Conservation (phyloP, 495 filamentous ascomycete genomes). For the Lasiosphaeria ovina region DNA sequence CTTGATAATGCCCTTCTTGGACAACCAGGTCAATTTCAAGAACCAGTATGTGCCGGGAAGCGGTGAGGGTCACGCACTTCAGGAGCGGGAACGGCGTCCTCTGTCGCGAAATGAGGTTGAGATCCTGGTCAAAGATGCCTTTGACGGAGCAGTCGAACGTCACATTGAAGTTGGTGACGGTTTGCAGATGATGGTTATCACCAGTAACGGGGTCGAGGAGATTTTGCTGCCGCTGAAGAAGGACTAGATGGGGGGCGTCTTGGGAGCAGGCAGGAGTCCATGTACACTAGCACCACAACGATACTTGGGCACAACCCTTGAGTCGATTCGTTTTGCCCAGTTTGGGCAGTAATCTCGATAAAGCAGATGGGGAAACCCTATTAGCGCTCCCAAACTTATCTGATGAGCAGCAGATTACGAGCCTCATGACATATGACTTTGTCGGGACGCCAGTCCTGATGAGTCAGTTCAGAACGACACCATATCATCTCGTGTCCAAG, state of each 20-base stretch:
- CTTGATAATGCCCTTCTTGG: slow-evolving; percentile 97
- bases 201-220: slow-evolving; percentile 84
- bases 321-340: not conserved
- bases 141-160: slow-evolving; percentile 94
- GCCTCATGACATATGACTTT: too few species aligned
- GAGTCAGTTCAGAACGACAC: too few species aligned
- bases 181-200: slow-evolving; percentile 92
- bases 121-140: slow-evolving; percentile 89
- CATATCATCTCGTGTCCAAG: too few species aligned
- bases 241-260: slow-evolving; percentile 49
- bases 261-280: not conserved
- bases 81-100: slow-evolving; percentile 62
- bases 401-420: too few species aligned
- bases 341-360: too few species aligned
- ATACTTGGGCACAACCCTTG: not conserved
- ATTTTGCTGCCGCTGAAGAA: slow-evolving; percentile 79
- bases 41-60: slow-evolving; percentile 95
- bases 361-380: too few species aligned
- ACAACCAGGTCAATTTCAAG: slow-evolving; percentile 99
- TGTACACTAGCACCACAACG: slow-evolving; percentile 10
- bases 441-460: too few species aligned
- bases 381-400: too few species aligned
- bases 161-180: slow-evolving; percentile 98
- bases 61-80: slow-evolving; percentile 75
- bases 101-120: slow-evolving; percentile 73